Evolutionary conservation across 129 eudicot species (phyloP), one percentile per base, ranked within the genome.

Genomic region (Dittrichia graveolens): DNA sequence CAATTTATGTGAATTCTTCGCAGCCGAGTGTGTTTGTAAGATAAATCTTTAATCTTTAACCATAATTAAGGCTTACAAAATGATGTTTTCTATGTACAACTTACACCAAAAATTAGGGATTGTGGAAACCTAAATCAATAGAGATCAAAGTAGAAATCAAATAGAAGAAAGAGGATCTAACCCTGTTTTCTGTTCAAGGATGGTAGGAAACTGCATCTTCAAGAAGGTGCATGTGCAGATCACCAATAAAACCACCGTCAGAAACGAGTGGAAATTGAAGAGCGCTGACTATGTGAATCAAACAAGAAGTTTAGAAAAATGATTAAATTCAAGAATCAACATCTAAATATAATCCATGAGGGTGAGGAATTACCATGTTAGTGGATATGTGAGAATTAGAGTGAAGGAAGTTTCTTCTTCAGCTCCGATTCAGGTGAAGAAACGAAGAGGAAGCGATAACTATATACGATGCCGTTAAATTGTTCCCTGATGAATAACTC

Each of bases 111-210:
- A 76, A 75, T 42, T 24, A 39, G 72, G 63, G 63, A 45, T 68
- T 52, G 35, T 31, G 8, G 10, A 46, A 47, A 43, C 57, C 42
- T 64, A 77, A 63, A 72, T 43, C 54, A 19, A 62, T 31, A 52
- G 43, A 13, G 19, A 48, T 67, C 24, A 50, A 66, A 61, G 15
- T 43, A 19, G 37, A 70, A 37, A 62, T 15, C 0, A 55, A 16
- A 78, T 53, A 7, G 64, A 48, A 52, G 1, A 61, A 5, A 67
- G 31, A 45, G 31, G 54, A 45, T 15, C 24, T 46, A 67, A 91
- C 97, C 98, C 98, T 6, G 95, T 92, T 83, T 88, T 92, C 56
- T 89, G 95, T 73, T 92, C 96, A 80, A 92, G 88, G 73, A 92
- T 77, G n/a, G 98, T 88, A 7, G 98, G 98, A 68, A 92, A 92